Conservation (phyloP, 352 stramenopile species). For the Pythium guiyangense region DNA sequence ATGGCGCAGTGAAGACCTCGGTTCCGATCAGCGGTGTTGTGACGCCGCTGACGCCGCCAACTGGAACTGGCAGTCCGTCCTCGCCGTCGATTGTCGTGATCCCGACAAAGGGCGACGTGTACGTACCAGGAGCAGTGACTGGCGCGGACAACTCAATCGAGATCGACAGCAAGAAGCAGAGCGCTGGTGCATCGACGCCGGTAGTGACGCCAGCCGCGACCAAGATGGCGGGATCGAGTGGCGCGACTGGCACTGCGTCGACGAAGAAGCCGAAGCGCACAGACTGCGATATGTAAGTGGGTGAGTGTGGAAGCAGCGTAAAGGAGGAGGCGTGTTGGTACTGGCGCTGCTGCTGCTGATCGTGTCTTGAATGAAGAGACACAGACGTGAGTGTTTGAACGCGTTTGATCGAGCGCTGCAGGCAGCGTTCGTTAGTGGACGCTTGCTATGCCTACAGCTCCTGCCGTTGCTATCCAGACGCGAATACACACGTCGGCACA, state of each 20-base stretch:
- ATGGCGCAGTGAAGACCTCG: background rate
- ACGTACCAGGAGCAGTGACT: background rate
- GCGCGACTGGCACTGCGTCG: background rate
- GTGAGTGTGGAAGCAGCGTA: background rate
- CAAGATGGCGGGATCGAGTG: background rate
- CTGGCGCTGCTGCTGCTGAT: background rate
- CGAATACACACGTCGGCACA: too few species aligned
- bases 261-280: conserved; percentile 5
- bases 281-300: conserved; percentile 14
- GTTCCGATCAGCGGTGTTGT: background rate
- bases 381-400: background rate
- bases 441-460: too few species aligned
- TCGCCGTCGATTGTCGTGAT: background rate
- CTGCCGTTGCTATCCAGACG: too few species aligned
- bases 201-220: background rate
- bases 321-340: background rate
- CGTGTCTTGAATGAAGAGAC: background rate
- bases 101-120: background rate
- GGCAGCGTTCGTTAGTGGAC: too few species aligned
- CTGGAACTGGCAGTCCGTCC: background rate
- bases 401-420: too few species aligned
- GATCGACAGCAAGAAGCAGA: conserved; percentile 1
- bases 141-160: background rate
- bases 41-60: background rate
- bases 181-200: background rate